Percentiles rank a stretch among this genome's conserved stretches.
phyloP scores from a whole-genome alignment of 352 stramenopile species.

The Phytophthora idaei region DNA sequence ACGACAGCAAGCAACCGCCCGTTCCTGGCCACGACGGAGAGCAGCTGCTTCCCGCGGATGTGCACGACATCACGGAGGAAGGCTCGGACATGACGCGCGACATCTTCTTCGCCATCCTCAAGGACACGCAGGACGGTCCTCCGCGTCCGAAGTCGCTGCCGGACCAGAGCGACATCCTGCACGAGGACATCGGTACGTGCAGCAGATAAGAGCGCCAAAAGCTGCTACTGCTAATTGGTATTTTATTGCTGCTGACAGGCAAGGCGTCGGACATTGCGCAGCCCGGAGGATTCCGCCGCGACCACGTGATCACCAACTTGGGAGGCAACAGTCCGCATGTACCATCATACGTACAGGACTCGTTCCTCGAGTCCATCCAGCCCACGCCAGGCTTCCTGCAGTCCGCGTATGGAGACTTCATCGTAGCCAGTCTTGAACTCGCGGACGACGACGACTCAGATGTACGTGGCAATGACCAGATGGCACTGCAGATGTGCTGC shows the following conservation, averaged over 20 bases:
- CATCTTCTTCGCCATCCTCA: conserved; percentile 71
- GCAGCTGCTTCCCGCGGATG: conserved; percentile 38
- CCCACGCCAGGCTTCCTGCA: conserved; percentile 43
- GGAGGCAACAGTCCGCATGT: conserved; percentile 38
- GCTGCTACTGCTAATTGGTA: neutral
- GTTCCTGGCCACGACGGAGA: conserved; percentile 19
- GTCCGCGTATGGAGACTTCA: conserved; percentile 61
- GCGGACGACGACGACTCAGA: conserved; percentile 45
- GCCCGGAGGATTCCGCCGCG: conserved; percentile 59
- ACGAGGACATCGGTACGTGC: conserved; percentile 55
- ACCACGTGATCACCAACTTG: conserved; percentile 54
- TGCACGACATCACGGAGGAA: conserved; percentile 62
- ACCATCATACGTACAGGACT: conserved; percentile 49
- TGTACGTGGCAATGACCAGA: conserved; percentile 30
- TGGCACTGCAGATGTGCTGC: conserved; percentile 17
- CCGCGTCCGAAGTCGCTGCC: conserved; percentile 52
- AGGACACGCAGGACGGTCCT: conserved; percentile 49
- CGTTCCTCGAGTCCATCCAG: conserved; percentile 58
- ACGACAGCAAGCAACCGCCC: conserved; percentile 13
- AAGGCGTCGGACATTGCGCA: conserved; percentile 61
- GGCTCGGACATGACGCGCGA: conserved; percentile 72
- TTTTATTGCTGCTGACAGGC: conserved; percentile 23
- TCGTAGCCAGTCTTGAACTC: conserved; percentile 56
- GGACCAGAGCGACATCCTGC: conserved; percentile 58
- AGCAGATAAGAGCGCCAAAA: neutral